phyloP scores from a whole-genome alignment of 1,139 yeast species.

The Saccharomyces pastorianus region DNA sequence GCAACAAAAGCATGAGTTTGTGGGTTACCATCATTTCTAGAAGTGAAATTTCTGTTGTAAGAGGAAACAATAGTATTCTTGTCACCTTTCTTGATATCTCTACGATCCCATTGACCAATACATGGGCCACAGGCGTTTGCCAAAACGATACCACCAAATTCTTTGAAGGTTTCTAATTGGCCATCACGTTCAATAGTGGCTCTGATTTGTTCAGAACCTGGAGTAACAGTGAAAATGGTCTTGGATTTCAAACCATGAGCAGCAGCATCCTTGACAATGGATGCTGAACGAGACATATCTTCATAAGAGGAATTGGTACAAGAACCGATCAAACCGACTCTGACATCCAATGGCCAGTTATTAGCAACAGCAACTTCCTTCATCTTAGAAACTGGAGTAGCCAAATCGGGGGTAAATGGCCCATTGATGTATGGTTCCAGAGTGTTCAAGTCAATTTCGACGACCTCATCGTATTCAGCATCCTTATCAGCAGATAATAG shows the following conservation, averaged over 20 bases:
- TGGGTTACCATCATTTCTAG: conserved; percentile 99
- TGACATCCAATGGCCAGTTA: conserved; percentile 91
- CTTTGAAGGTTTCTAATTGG: conserved; percentile 79
- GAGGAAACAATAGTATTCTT: conserved; percentile 97
- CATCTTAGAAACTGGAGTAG: conserved; percentile 92
- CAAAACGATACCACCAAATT: conserved; percentile 89
- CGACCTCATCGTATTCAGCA: conserved; percentile 90
- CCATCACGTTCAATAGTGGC: conserved; percentile 98
- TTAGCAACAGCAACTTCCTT: conserved; percentile 79
- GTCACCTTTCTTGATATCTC: conserved; percentile 93
- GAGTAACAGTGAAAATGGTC: conserved; percentile 87
- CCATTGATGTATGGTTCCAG: conserved; percentile 97
- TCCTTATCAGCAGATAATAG: conserved; percentile 88
- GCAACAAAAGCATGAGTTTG: conserved; percentile 97
- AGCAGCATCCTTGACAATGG: conserved; percentile 86
- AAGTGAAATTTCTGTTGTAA: conserved; percentile 97
- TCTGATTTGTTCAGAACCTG: conserved; percentile 98
- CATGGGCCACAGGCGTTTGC: conserved; percentile 99
- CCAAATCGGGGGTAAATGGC: conserved; percentile 98
- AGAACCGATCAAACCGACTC: conserved; percentile 96
- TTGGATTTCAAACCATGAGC: conserved; percentile 85
- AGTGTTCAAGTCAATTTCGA: conserved; percentile 89
- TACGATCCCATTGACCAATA: conserved; percentile 99
- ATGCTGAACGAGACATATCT: conserved; percentile 97
- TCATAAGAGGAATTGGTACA: conserved; percentile 99